Evolutionary conservation across 2,329 filamentous ascomycete species (phyloP), one percentile per base, ranked within the genome.

Genomic region (Chlorencoelia australis): DNA sequence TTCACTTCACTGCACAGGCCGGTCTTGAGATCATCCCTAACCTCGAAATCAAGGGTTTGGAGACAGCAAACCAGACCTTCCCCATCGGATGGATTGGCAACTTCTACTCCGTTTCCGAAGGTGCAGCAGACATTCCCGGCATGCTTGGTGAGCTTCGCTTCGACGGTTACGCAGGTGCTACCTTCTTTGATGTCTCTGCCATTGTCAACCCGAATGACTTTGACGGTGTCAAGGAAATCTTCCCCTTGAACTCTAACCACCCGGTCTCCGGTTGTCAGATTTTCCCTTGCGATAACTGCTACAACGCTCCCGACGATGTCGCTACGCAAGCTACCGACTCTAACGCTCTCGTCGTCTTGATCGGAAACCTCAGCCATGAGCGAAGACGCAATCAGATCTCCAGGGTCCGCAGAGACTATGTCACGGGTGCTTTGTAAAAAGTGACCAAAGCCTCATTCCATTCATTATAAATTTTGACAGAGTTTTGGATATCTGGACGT

Each of bases 151-250:
- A 71, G 51, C 64, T 72, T 6, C 62, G 63, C 4, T 72, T 71
- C 46, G 59, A 65, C 35, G 68, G 65, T 51, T 71, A 57, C 57
- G 50, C 54, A 35, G 68, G 59, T 45, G 42, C 60, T 40, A 72
- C 66, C 39, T 75, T 66, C 64, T 75, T 71, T 40, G 71, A 75
- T 44, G 69, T 75, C 43, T 73, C 69, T 8, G 70, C 70, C 53
- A 75, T 75, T 45, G 67, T 73, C 48, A 59, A 69, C 55, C 57
- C 68, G 33, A 51, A 51, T 25, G 71, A 74, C 55, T 48, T 58
- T 45, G 39, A 65, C 44, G 68, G 68, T 48, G 63, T 75, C 50
- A 71, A 74, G 64, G 57, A 66, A 59, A 64, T 75, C 55, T 73
- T 59, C 59, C 70, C 71, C 18, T 54, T 53, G 37, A 49, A 35